Base-by-base conservation (phyloP, 2,329 filamentous ascomycete genomes). In the Stemphylium lycopersici region DNA sequence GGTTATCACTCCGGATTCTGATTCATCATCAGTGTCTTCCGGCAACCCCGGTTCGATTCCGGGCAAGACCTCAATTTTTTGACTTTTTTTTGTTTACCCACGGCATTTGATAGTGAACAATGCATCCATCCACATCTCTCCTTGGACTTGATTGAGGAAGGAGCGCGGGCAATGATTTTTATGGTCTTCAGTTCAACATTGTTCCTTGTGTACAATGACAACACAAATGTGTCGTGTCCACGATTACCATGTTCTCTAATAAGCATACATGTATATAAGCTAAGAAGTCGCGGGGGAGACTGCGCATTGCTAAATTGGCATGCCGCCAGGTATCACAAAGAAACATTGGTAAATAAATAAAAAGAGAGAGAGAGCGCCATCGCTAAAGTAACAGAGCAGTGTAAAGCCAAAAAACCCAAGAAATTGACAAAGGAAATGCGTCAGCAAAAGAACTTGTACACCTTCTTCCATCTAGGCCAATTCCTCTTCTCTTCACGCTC, bases 401-500 rank as follows among this genome's bases (percentile, higher is more conserved):
- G 5, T 37, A 22, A 24, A 18, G 5, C 36, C 24, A 26, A 37
- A 6, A 38, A 46, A n/a, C n/a, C n/a, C 18, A 16, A 32, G 20
- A 20, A 42, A n/a, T 32, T 37, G 13, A 40, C 15, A 46, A 32
- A 36, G 20, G 15, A 29, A 24, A 42, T 43, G 44, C 29, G 18
- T 67, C 64, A 81, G 58, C 79, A 81, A 39, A 80, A 77, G 54
- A 77, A 77, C 60, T 81, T 81, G 64, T 81, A 81, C 4, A 75
- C 65, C 57, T 75, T 78, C 72, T 80, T 81, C 79, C 79, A 82
- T 51, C 38, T 68, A 10, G 79, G 79, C 79, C 79, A 81, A 12
- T 65, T 63, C 29, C 81, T 83, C 66, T 82, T 81, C 78, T 97
- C 92, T 47, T 89, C 88, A 34, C 82, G 78, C 79, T 97, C 93